A percentile compares a stretch with the other conserved stretches of the same genome.
These are phyloP conservation scores for Serendipita vermifera DNA, from an alignment of 768 basidiomycete genomes.

Conservation along the genomic window DNA sequence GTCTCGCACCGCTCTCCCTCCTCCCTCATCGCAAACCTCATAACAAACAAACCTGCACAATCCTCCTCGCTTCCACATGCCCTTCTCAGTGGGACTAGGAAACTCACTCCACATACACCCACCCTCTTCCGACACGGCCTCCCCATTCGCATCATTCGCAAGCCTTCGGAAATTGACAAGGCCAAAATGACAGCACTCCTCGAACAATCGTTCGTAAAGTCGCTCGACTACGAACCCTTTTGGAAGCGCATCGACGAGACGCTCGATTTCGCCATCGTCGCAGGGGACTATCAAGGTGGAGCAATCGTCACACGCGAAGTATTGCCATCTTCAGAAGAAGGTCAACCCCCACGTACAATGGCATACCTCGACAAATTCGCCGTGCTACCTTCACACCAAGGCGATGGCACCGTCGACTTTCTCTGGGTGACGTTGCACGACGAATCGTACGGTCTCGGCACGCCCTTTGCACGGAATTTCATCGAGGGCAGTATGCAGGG, in stretches of 20 bases:
- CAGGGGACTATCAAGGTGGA: slow-evolving; percentile 90
- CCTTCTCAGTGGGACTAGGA: slow-evolving; percentile 72
- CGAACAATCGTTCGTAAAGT: slow-evolving; percentile 73
- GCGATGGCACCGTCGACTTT: slow-evolving; percentile 98
- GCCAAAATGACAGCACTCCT: slow-evolving; percentile 65
- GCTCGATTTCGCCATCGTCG: slow-evolving; percentile 85
- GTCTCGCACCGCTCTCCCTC: slow-evolving; percentile 95
- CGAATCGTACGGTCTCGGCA: slow-evolving; percentile 92
- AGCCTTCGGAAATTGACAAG: slow-evolving; percentile 55
- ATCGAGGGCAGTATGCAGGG: slow-evolving; percentile 90
- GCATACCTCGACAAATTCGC: slow-evolving; percentile 99
- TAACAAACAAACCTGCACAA: slow-evolving; percentile 94
- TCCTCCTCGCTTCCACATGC: slow-evolving; percentile 93
- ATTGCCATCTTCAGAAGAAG: slow-evolving; percentile 21
- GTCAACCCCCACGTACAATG: slow-evolving; percentile 29
- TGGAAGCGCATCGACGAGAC: slow-evolving; percentile 61
- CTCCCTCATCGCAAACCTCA: slow-evolving; percentile 89
- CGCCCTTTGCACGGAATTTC: slow-evolving; percentile 76
- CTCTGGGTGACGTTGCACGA: slow-evolving; percentile 97
- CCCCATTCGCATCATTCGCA: slow-evolving; percentile 70
- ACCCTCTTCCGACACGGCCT: slow-evolving; percentile 83
- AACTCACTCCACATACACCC: slow-evolving; percentile 80
- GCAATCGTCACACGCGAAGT: slow-evolving; percentile 72
- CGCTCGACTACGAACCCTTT: slow-evolving; percentile 58
- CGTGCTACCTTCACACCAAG: slow-evolving; percentile 86